Conservation (phyloP, 2,329 filamentous ascomycete species). For the Pseudogymnoascus sp. region DNA sequence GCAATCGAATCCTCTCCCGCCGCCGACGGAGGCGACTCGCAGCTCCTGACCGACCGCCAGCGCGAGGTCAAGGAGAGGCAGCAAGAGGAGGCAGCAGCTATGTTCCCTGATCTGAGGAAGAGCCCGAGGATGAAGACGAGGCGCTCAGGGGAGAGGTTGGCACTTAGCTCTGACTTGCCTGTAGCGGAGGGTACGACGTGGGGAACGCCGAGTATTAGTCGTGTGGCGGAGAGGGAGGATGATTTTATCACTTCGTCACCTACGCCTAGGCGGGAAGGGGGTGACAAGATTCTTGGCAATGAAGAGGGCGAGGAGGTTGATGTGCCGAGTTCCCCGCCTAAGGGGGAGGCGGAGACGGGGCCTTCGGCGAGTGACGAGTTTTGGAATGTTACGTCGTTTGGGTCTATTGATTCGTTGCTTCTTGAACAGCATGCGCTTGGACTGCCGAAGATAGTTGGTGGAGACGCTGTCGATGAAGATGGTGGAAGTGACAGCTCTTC, state of each 20-base stretch:
- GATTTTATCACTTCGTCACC: constrained; percentile 46
- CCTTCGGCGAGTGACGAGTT: background rate
- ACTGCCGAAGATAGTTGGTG: background rate
- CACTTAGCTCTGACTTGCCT: constrained; percentile 20
- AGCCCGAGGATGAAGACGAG: constrained; percentile 32
- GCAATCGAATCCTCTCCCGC: constrained; percentile 53
- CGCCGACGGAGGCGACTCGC: constrained; percentile 50
- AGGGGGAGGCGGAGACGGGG: constrained; percentile 26
- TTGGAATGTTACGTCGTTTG: background rate
- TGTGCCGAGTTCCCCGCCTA: constrained; percentile 50
- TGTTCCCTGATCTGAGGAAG: constrained; percentile 62
- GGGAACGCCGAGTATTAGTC: constrained; percentile 21
- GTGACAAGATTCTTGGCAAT: constrained; percentile 39
- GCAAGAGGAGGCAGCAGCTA: constrained; percentile 48
- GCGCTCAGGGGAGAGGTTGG: constrained; percentile 16
- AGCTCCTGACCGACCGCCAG: constrained; percentile 70
- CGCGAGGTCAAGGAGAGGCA: constrained; percentile 70
- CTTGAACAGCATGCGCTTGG: background rate
- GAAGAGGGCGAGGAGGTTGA: constrained; percentile 30
- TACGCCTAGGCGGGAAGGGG: constrained; percentile 49
- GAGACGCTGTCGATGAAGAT: background rate
- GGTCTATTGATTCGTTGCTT: background rate
- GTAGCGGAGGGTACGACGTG: constrained; percentile 32
- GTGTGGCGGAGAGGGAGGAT: constrained; percentile 21
- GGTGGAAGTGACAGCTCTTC: background rate